Evolutionary conservation across 2,329 filamentous ascomycete genomes (phyloP).

Genomic region (Cephalotrichum gorgonifer): DNA sequence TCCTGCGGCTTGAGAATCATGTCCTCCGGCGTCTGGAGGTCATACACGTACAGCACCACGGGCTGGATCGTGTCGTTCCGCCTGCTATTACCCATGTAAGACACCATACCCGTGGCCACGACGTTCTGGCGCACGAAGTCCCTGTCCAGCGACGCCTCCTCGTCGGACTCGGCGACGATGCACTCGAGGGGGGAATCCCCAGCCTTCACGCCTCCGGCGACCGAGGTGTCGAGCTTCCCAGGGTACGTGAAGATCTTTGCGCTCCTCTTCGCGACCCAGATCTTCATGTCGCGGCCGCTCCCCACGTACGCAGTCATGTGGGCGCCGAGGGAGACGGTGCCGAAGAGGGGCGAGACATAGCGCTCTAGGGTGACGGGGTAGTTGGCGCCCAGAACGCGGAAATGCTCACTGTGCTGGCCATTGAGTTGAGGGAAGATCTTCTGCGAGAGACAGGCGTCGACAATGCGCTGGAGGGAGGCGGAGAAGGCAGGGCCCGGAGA

Average conservation of each 20-base stretch:
- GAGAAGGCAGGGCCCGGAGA: conserved; percentile 21
- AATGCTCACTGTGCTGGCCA: conserved; percentile 30
- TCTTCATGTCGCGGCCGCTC: conserved; percentile 31
- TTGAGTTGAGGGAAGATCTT: conserved; percentile 25
- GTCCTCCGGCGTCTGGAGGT: conserved; percentile 52
- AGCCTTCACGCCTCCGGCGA: conserved; percentile 65
- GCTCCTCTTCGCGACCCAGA: conserved; percentile 65
- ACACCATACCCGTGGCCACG: conserved; percentile 21
- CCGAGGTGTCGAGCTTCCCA: conserved; percentile 68
- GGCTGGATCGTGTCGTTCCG: conserved; percentile 18
- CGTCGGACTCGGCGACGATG: conserved; percentile 59
- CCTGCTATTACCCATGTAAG: conserved; percentile 12
- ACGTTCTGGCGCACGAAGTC: conserved; percentile 16
- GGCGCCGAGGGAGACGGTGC: conserved; percentile 53
- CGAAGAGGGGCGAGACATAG: conserved; percentile 52
- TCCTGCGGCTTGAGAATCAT: conserved; percentile 59
- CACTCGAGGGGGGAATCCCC: conserved; percentile 56
- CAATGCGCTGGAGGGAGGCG: conserved; percentile 26
- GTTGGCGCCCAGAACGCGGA: conserved; percentile 25
- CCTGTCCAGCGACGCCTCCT: conserved; percentile 49
- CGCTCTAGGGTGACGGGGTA: conserved; percentile 44
- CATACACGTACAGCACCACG: conserved; percentile 58
- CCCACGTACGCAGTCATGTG: conserved; percentile 55
- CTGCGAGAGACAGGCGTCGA: conserved; percentile 18
- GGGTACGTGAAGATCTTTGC: conserved; percentile 61